Percentiles rank a stretch among this genome's conserved stretches.
Conservation (phyloP, 2,329 filamentous ascomycete species). For the Nemania sp. region DNA sequence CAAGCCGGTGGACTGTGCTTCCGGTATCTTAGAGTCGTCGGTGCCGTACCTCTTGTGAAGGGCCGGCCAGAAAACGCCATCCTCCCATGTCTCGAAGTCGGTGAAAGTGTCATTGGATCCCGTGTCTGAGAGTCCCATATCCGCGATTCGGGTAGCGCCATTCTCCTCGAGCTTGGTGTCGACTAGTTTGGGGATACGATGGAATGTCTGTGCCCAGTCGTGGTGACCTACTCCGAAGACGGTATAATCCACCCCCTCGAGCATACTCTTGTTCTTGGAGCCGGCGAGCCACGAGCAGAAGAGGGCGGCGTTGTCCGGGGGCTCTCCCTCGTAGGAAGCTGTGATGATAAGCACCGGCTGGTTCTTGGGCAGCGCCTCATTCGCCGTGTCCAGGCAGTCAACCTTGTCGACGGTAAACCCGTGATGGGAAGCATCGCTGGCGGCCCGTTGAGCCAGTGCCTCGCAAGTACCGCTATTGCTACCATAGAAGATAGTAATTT, state of each 20-base stretch:
- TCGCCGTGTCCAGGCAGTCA: conserved; percentile 64
- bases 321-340: conserved; percentile 74
- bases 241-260: conserved; percentile 64
- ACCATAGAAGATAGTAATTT: conserved; percentile 71
- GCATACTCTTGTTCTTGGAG: conserved; percentile 51
- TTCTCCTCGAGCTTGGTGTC: conserved; percentile 51
- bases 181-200: conserved; percentile 59
- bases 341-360: conserved; percentile 69
- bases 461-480: conserved; percentile 78
- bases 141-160: conserved; percentile 53
- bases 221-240: conserved; percentile 70
- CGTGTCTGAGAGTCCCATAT: conserved; percentile 56
- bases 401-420: conserved; percentile 62
- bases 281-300: conserved; percentile 70
- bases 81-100: conserved; percentile 63
- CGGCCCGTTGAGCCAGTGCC: conserved; percentile 66
- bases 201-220: conserved; percentile 58
- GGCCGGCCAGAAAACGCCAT: conserved; percentile 56
- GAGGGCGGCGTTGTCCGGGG: conserved; percentile 71
- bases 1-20: conserved; percentile 37
- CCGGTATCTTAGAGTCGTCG: conserved; percentile 23
- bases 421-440: conserved; percentile 59
- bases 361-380: conserved; percentile 61
- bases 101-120: conserved; percentile 59
- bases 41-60: conserved; percentile 44